Base-by-base conservation (phyloP, 495 filamentous ascomycete species). In the Aspergillus baeticus region DNA sequence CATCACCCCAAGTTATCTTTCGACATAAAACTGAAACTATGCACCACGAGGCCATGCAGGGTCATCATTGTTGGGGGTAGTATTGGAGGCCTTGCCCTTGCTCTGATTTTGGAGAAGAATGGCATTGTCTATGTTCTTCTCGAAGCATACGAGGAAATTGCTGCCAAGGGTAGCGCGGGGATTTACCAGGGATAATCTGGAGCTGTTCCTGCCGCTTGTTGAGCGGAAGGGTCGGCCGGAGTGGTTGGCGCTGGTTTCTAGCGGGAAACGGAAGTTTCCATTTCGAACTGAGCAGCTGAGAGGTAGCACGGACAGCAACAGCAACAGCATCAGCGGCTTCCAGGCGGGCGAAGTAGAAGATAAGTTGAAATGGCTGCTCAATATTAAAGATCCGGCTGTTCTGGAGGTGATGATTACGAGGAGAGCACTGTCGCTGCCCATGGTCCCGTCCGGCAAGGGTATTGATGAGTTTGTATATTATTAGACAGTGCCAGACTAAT, bases 361-460 rank as follows among this genome's bases (percentile, higher is more conserved):
- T 45, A 87, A 86, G 65, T 78, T 98, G 61, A 84, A 88, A 72
- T 96, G 95, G 90, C 80, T 97, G 69, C 86, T 98, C 58, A 83
- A 91, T 50, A 83, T 79, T 21, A 87, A 92, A 31, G 90, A 89
- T 22, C 89, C 90, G 37, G 87, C 88, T 21, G 77, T 94, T 59
- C 75, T 91, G 29, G 80, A 83, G 65, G 78, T 80, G 36, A 68
- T 78, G 49, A 80, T 78, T 43, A 78, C 81, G 64, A 91, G 95
- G 81, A 96, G 96, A 83, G 90, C 97, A 15, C 92, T 94, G 38
- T 94, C 98, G 14, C 76, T 98, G 47, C 94, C 94, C 15, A 98
- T 98, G 94, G 94, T 98, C 43, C 92, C 92, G 20, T 85, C 81
- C 26, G 94, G 95, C 23, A 84, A 78, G 55, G 95, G 80, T 56